Base-by-base conservation (phyloP, 129 eudicot genomes). In the Arctium lappa region DNA sequence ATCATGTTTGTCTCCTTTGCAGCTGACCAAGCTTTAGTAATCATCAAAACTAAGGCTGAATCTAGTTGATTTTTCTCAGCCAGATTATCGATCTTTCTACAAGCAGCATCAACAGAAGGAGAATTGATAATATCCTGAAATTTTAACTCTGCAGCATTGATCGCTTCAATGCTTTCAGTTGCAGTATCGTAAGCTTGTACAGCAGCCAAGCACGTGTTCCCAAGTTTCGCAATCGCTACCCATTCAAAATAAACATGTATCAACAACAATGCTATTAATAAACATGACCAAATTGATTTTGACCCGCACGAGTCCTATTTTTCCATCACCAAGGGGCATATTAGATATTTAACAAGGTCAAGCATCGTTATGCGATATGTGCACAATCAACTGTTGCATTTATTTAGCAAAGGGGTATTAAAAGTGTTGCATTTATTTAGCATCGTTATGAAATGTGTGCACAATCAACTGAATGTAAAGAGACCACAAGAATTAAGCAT, bases 21-120 rank as follows among this genome's bases (percentile, higher is more conserved):
- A 76, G 91, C 89, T 72, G 99, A 88, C 97, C 98, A 95, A 78
- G 99, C 99, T 88, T 95, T 95, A 50, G 92, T 82, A 46, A 88
- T 86, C 95, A 87, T 86, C 70, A 90, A 87, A 29, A 84, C 97
- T 53, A 91, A 71, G 4, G 92, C 92, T 16, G 99, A 88, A 85
- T 91, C 98, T 32, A 95, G 84, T 38, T 90, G 88, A 86, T 95
- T 91, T 74, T 93, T 95, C 73, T 80, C 87, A 0, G 99, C 99
- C 89, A 90, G 76, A 84, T 72, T 80, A 72, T 93, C 99, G 10
- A 95, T 95, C 82, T 95, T 93, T 74, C 84, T 79, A 85, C 93
- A 88, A 78, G 98, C 98, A 86, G 87, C 97, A 84, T 90, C 95
- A 62, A 91, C 82, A 13, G 97, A 88, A 38, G 97, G 98, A 86